A percentile compares a stretch with the other conserved stretches of the same genome.
phyloP scores from a whole-genome alignment of 179 eudicot genomes.

The Kewa caespitosa region DNA sequence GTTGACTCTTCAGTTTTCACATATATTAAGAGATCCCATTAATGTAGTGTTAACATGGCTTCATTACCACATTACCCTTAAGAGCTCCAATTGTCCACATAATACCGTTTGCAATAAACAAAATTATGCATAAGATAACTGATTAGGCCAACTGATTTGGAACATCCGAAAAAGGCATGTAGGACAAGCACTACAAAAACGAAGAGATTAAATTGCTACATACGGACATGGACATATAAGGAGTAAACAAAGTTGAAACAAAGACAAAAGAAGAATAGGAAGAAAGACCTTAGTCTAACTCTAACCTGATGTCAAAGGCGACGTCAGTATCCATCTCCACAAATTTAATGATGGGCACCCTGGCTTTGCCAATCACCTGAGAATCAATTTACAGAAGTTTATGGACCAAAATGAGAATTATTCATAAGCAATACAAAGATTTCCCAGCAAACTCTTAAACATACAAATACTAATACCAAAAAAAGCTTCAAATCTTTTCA shows the following conservation, averaged over 20 bases:
- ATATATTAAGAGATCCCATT: no score
- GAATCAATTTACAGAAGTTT: slow-evolving; percentile 11
- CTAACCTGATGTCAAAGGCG: slow-evolving; percentile 84
- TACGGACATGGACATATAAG: not conserved
- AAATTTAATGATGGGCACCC: slow-evolving; percentile 92
- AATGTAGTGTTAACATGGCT: no score
- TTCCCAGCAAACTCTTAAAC: not conserved
- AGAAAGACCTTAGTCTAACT: slow-evolving; percentile 37
- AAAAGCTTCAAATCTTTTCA: not conserved
- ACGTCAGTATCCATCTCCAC: slow-evolving; percentile 86
- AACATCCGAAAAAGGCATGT: no score
- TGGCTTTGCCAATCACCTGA: slow-evolving; percentile 93
- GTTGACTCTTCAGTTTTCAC: no score
- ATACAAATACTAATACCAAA: not conserved
- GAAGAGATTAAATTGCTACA: no score
- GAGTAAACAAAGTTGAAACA: not conserved
- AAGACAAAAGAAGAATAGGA: not conserved
- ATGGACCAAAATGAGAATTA: not conserved
- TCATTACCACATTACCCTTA: no score
- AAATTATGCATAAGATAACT: no score
- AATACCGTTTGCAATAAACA: no score
- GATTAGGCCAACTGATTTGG: no score
- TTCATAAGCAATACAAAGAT: not conserved
- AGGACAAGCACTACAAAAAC: no score
- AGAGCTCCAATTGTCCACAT: no score